Conservation (phyloP, 2,329 filamentous ascomycete species). For the Fonsecaea erecta region DNA sequence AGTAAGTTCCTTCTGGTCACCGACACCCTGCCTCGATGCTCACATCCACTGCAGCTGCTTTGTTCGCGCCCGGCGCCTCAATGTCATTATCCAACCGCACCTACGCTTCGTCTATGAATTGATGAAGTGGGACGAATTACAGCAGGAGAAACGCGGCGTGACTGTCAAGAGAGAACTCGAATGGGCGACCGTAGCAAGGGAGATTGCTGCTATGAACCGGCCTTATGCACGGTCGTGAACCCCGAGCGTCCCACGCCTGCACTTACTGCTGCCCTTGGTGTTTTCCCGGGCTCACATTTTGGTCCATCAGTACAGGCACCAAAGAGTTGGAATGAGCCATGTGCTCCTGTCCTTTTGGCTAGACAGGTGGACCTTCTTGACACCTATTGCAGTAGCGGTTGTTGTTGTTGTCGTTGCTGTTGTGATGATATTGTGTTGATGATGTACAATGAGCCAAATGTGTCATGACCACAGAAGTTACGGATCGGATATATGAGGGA, state of each 20-base stretch:
- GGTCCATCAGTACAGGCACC: not conserved
- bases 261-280: not conserved
- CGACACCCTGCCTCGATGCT: not conserved
- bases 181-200: conserved; percentile 84
- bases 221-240: conserved; percentile 74
- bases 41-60: conserved; percentile 66
- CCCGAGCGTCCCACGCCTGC: not conserved
- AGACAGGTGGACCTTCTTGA: not conserved
- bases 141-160: conserved; percentile 45
- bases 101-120: conserved; percentile 93
- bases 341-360: not conserved
- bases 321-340: not conserved
- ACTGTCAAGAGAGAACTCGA: conserved; percentile 77
- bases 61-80: conserved; percentile 86
- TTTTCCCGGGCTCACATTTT: not conserved
- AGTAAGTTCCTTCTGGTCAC: conserved; percentile 56
- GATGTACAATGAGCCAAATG: conserved; percentile 3
- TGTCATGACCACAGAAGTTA: not conserved
- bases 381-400: not conserved
- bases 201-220: conserved; percentile 94
- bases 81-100: conserved; percentile 98
- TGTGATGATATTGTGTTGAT: not conserved
- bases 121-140: conserved; percentile 89
- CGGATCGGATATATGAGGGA: conserved; percentile 3
- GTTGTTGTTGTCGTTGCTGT: not conserved